A percentile compares a stretch with the other conserved stretches of the same genome.
These are phyloP conservation scores for Aegilops tauschii DNA, from an alignment of 176 grass and related monocot genomes.

Conservation along the genomic window DNA sequence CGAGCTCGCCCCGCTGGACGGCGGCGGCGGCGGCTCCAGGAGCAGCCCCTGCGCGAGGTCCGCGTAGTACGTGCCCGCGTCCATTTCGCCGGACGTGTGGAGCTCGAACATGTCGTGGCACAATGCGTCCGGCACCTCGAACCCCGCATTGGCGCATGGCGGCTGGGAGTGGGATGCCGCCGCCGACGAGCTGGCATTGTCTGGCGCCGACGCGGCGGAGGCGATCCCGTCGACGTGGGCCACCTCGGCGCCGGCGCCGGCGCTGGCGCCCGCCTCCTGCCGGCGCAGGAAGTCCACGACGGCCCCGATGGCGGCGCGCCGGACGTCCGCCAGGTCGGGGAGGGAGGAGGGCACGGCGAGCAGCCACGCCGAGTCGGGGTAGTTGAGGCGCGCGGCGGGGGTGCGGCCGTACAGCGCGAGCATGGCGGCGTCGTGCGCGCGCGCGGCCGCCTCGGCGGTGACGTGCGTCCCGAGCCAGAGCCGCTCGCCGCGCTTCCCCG, in stretches of 20 bases:
- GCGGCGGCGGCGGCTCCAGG: conserved; percentile 39
- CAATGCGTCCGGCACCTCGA: neutral
- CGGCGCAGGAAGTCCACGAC: conserved; percentile 34
- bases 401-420: conserved; percentile 26
- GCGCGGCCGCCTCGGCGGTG: conserved; percentile 61
- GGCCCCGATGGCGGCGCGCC: conserved; percentile 43
- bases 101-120: conserved; percentile 1
- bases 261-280: neutral
- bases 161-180: neutral
- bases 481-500: conserved; percentile 39
- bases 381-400: conserved; percentile 45
- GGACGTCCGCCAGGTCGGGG: conserved; percentile 32
- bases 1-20: conserved; percentile 11
- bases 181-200: conserved; percentile 27
- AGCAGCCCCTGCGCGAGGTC: conserved; percentile 53
- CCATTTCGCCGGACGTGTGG: conserved; percentile 26
- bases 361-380: conserved; percentile 53
- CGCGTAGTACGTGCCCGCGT: conserved; percentile 35
- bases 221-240: conserved; percentile 14
- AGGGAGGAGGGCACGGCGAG: conserved; percentile 27
- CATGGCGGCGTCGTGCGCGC: conserved; percentile 66
- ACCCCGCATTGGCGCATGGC: neutral
- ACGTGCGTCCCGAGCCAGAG: conserved; percentile 81
- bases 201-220: conserved; percentile 18
- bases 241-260: conserved; percentile 37